These are phyloP conservation scores for Thuja plicata DNA, from an alignment of 83 land plant species.

Conservation along the genomic window DNA sequence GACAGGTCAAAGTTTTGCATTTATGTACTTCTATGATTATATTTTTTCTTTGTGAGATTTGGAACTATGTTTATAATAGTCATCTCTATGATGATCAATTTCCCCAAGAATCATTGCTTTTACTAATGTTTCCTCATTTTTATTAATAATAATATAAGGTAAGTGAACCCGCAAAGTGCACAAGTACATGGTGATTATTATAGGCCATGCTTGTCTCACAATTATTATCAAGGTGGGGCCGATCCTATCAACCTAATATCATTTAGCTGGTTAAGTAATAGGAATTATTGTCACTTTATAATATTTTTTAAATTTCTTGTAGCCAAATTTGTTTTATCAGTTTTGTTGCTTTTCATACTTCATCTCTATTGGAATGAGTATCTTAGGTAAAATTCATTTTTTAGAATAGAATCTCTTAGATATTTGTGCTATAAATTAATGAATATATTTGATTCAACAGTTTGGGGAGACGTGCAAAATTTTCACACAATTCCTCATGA, in stretches of 20 bases:
- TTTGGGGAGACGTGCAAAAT: no score
- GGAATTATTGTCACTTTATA: no score
- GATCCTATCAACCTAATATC: neutral
- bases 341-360: no score
- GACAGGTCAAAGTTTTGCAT: no score
- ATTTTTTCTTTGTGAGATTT: neutral
- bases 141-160: no score
- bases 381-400: no score
- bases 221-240: neutral
- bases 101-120: neutral
- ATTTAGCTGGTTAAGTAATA: neutral
- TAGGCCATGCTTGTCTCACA: neutral
- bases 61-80: neutral
- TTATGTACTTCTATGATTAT: no score
- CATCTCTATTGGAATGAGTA: no score
- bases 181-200: neutral
- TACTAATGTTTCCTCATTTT: neutral
- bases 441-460: no score
- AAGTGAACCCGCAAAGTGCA: neutral
- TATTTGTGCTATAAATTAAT: neutral
- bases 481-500: no score
- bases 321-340: neutral
- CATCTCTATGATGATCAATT: neutral
- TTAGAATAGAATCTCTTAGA: neutral
- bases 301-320: neutral